Evolutionary conservation across 352 stramenopile genomes (phyloP), one percentile per base, ranked within the genome.

Genomic region (Phytophthora quininea): DNA sequence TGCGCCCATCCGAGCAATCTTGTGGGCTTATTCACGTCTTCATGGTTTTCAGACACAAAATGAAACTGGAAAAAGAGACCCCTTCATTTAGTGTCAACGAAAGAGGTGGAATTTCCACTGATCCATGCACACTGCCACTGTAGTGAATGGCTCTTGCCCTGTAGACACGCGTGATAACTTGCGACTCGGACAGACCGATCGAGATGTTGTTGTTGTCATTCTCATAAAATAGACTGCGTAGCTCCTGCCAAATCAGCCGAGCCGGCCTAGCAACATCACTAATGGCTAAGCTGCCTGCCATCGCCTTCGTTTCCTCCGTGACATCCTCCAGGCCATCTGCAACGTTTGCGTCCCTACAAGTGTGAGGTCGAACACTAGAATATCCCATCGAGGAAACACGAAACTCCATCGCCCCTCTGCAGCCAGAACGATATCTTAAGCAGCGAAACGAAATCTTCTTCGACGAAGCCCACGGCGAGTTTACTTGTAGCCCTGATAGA

Each of bases 1-100:
- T 74, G 70, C 1, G 40, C 56, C 53, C 64, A 73, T 9, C 62
- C 62, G 37, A 71, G 59, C 3, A 71, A 24, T 40, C 59, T 58
- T 24, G 55, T 55, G 9, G 58, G 47, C 30, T 63, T 53, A 11
- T n/a, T 51, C 35, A 49, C 19, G 38, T 64, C 33, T 9, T 46
- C 14, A 4, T 11, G 47, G 29, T 59, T 53, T 4, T n/a, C 14
- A 11, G 40, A 54, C 0, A 60, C 54, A 48, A 56, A 51, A 37
- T 64, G 62, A 42, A 70, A 64, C 54, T 59, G 52, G 9, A 52
- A 64, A 60, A 60, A 32, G 31, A 51, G 30, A 53, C 14, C 8
- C 30, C 37, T 32, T 57, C 31, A 35, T 57, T 48, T 7, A 65
- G 45, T 35, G 57, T 58, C 6, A 38, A 24, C 4, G 58, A 54